phyloP scores from a whole-genome alignment of 441 rosid genomes.

The Eutrema salsugineum region DNA sequence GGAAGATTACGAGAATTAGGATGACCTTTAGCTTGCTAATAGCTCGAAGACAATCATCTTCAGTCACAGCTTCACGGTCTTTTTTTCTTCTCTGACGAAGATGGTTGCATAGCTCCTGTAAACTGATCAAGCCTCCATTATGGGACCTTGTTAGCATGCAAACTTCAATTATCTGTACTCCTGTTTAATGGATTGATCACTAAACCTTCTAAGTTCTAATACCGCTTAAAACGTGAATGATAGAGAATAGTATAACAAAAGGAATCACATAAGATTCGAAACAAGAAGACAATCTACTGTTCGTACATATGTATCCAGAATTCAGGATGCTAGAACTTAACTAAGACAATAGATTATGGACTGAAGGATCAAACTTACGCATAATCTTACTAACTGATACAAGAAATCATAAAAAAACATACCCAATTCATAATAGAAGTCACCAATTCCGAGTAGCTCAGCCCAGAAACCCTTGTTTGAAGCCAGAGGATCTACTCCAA shows the following conservation, averaged over 20 bases:
- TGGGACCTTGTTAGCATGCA: conserved; percentile 83
- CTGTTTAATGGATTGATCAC: conserved; percentile 20
- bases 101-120: conserved; percentile 75
- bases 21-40: conserved; percentile 92
- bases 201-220: neutral
- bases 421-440: conserved; percentile 96
- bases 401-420: neutral
- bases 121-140: conserved; percentile 82
- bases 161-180: conserved; percentile 82
- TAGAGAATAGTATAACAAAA: neutral
- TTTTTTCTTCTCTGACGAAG: conserved; percentile 68
- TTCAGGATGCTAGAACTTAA: neutral
- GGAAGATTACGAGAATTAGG: conserved; percentile 21
- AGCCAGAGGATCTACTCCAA: conserved; percentile 94
- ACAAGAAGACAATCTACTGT: neutral
- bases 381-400: neutral
- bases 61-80: conserved; percentile 81
- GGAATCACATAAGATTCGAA: neutral
- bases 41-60: conserved; percentile 92
- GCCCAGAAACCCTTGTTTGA: conserved; percentile 96
- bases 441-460: conserved; percentile 87
- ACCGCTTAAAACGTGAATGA: neutral
- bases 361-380: neutral
- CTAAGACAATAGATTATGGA: neutral
- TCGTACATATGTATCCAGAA: neutral